phyloP scores from a whole-genome alignment of 83 land plant genomes.

The Diphasiastrum complanatum region DNA sequence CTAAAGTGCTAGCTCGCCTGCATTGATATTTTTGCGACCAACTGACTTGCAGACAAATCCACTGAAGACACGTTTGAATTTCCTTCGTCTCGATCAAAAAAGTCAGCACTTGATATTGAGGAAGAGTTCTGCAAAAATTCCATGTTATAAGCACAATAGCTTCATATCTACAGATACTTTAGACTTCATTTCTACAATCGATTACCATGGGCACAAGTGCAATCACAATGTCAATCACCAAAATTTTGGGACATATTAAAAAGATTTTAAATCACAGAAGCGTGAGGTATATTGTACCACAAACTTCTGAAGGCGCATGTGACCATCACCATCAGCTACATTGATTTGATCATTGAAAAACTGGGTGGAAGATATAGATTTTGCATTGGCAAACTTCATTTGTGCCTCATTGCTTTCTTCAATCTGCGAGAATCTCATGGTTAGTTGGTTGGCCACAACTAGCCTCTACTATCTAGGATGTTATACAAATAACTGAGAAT shows the following conservation, averaged over 20 bases:
- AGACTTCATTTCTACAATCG: too few relatives aligned
- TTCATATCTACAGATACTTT: background rate
- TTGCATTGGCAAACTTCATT: slow-evolving; percentile 89
- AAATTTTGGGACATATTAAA: too few relatives aligned
- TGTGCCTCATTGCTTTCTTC: slow-evolving; percentile 83
- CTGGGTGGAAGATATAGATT: slow-evolving; percentile 90
- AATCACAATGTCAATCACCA: too few relatives aligned
- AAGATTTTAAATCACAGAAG: background rate
- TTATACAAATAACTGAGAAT: too few relatives aligned
- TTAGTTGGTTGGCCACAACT: too few relatives aligned
- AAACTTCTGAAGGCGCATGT: slow-evolving; percentile 70
- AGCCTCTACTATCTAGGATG: too few relatives aligned
- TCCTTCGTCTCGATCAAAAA: slow-evolving; percentile 63
- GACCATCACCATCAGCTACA: slow-evolving; percentile 44
- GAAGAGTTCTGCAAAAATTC: slow-evolving; percentile 50
- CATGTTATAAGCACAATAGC: background rate
- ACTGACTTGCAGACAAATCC: slow-evolving; percentile 76
- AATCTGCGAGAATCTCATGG: slow-evolving; percentile 38
- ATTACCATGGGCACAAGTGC: too few relatives aligned
- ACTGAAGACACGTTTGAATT: slow-evolving; percentile 26
- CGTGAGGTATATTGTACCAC: slow-evolving; percentile 45
- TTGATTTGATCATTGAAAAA: slow-evolving; percentile 73
- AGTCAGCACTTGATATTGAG: slow-evolving; percentile 92
- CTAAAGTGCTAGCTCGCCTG: slow-evolving; percentile 43
- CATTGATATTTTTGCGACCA: slow-evolving; percentile 67